Evolutionary conservation across 2,329 filamentous ascomycete genomes (phyloP).

Genomic region (Samsoniella hepiali): DNA sequence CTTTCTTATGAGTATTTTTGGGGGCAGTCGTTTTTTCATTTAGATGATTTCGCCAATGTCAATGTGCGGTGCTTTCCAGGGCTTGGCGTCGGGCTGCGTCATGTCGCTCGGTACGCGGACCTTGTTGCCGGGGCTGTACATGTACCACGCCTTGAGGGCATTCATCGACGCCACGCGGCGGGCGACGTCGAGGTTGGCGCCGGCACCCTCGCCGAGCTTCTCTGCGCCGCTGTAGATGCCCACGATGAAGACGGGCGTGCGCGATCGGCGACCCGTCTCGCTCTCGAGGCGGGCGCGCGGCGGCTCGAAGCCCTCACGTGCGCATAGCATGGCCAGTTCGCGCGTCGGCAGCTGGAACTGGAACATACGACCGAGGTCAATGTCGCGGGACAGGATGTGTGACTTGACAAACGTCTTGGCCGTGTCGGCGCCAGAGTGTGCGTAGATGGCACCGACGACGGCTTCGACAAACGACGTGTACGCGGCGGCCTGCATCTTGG

Average conservation of each 20-base stretch:
- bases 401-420: conserved; percentile 78
- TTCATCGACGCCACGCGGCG: conserved; percentile 77
- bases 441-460: conserved; percentile 78
- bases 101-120: conserved; percentile 68
- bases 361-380: conserved; percentile 77
- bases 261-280: conserved; percentile 82
- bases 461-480: conserved; percentile 77
- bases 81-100: conserved; percentile 56
- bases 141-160: conserved; percentile 89
- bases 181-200: conserved; percentile 72
- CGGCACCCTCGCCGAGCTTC: conserved; percentile 88
- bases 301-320: conserved; percentile 81
- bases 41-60: conserved; percentile 68
- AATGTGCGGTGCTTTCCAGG: conserved; percentile 66
- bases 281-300: conserved; percentile 84
- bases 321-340: conserved; percentile 80
- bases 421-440: conserved; percentile 76
- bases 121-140: conserved; percentile 75
- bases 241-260: conserved; percentile 87
- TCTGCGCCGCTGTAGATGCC: conserved; percentile 90
- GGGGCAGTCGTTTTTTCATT: not conserved
- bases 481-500: conserved; percentile 72
- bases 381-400: conserved; percentile 76
- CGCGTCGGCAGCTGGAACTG: conserved; percentile 78
- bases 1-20: conserved; percentile 7